Evolutionary conservation across 495 filamentous ascomycete species (phyloP), one percentile per base, ranked within the genome.

Genomic region (Zalerion maritima): DNA sequence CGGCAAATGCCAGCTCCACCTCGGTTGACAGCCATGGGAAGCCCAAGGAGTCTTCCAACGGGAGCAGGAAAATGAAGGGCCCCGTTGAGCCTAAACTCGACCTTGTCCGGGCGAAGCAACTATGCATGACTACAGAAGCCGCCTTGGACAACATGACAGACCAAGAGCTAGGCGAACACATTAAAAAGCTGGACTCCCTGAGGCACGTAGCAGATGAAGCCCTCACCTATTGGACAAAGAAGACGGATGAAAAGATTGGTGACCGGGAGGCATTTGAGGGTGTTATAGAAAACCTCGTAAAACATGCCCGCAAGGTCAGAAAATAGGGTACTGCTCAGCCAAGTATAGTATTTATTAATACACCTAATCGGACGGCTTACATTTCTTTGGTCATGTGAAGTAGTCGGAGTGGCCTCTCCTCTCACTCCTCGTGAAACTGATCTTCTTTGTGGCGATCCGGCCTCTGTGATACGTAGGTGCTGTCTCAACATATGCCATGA

Each of bases 251-350:
- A 30, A 78, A 85, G 31, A 58, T 91, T 31, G 74, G 78, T 16
- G 87, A 99, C 39, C 80, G 91, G 42, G 87, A 94, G 55, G 82
- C 83, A 4, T 94, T 99, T 60, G 89, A 99, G 46, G 82, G 80
- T 0, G 89, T 99, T 6, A 94, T 99, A 64, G 91, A 94, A 57
- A 94, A 94, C 49, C 57, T 99, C 34, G 89, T 99, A 24, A 89
- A 79, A 52, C 89, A 94, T 60, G 89, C 91, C 6, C 66, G 84
- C 54, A 81, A 86, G 47, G 75, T 81, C 26, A 64, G 89, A 47
- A 89, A 86, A 54, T 71, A 45, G 14, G n/a, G n/a, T n/a, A n/a
- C n/a, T n/a, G n/a, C n/a, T n/a, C n/a, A n/a, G n/a, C n/a, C n/a
- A n/a, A n/a, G n/a, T n/a, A n/a, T n/a, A n/a, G n/a, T n/a, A n/a